Evolutionary conservation across 805 yeast genomes (phyloP), one percentile per base, ranked within the genome.

Genomic region (Myxozyma vanderwaltii): DNA sequence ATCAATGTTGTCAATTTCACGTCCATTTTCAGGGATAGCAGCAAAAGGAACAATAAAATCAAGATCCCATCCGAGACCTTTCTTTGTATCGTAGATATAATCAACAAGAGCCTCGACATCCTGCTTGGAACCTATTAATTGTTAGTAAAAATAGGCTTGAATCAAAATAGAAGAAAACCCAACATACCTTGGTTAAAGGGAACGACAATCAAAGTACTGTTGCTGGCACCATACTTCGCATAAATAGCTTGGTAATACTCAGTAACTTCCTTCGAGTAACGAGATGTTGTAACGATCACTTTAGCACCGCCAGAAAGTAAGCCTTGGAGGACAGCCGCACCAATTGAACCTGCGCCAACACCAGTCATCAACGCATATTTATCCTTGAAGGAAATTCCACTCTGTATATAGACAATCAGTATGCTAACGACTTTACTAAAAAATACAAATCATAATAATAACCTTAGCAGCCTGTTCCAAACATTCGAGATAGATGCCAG

Each of bases 271-370:
- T 89, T 89, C 64, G 96, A 88, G 82, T 88, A 94, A 76, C 97
- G 84, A 27, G 97, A 91, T 54, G 99, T 94, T 49, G 99, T 94
- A 58, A 92, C 96, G 72, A 94, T 80, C 69, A 91, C 97, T 75
- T 88, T 89, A 49, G 99, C 98, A 81, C 99, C 99, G 78, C 99
- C 99, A 71, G 92, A 85, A 57, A 94, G 80, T 72, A 94, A 81
- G 66, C 99, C 99, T 79, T 89, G 95, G 73, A 94, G 81, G 68
- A 94, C 83, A 76, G 94, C 97, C 63, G 97, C 97, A 79, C 98
- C 99, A 72, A 94, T 94, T 52, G 99, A 94, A 56, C 98, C 99
- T 50, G 89, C 91, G 81, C 99, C 99, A 52, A 98, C 98, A 81
- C 99, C 99, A 50, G 99, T 94, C 67, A 94, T 81, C 70, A 94